These are phyloP conservation scores for Dryas drummondii DNA, from an alignment of 306 rosid genomes.

Conservation along the genomic window DNA sequence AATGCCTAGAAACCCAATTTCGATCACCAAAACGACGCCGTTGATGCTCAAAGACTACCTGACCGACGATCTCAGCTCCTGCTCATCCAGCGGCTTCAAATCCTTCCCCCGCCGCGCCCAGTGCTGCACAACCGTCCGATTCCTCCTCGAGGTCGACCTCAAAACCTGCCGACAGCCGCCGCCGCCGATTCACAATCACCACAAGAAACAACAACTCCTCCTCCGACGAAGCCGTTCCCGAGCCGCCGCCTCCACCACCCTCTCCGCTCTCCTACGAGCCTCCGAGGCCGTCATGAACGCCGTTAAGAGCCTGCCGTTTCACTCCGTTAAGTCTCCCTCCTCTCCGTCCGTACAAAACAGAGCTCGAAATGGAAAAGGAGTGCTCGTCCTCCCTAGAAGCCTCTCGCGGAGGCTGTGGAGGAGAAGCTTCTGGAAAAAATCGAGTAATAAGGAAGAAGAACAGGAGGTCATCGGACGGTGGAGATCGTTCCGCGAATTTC, in stretches of 20 bases:
- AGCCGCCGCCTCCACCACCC: constrained; percentile 27
- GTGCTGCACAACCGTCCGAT: constrained; percentile 60
- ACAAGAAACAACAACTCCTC: constrained; percentile 5
- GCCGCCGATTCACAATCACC: not conserved
- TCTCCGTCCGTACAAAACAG: constrained; percentile 8
- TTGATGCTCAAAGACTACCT: constrained; percentile 69
- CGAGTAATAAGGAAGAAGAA: not conserved
- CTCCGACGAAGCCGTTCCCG: constrained; percentile 21
- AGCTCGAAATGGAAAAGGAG: constrained; percentile 14
- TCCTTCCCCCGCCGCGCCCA: constrained; percentile 64
- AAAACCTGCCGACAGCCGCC: constrained; percentile 16
- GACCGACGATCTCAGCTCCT: constrained; percentile 65
- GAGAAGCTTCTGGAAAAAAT: constrained; percentile 49
- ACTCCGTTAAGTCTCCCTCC: constrained; percentile 13
- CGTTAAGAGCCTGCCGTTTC: constrained; percentile 45
- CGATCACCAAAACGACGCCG: constrained; percentile 4
- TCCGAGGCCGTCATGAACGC: constrained; percentile 54
- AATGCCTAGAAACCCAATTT: constrained; percentile 9
- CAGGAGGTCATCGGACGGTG: constrained; percentile 15
- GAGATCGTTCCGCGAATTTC: constrained; percentile 39
- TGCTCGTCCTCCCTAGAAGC: constrained; percentile 38
- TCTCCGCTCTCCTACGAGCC: constrained; percentile 54
- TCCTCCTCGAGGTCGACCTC: constrained; percentile 52
- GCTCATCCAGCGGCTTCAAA: constrained; percentile 79
- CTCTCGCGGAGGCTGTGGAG: constrained; percentile 53